Base-by-base conservation (phyloP, 805 yeast species). In the Metschnikowia hibisci region DNA sequence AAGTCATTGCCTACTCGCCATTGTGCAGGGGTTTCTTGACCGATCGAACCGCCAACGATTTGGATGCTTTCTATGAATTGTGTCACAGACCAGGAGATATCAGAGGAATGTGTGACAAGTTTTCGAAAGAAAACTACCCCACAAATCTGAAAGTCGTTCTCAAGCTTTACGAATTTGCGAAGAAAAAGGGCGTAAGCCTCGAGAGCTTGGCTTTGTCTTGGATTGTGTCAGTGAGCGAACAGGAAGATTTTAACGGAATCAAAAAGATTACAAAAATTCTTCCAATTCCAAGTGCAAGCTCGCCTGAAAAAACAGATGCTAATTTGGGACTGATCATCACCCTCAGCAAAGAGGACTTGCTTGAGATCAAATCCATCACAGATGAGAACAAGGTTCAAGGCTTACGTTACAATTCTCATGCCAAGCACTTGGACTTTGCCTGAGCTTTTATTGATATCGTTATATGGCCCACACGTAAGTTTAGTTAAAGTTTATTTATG, bases 1-100 rank as follows among this genome's bases (percentile, higher is more conserved):
- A 93, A 11, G 68, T 87, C 25, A 69, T 87, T 44, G 86, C 89
- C 20, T 89, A 89, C 63, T 84, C 95, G 25, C 96, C 96, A 25
- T 70, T 89, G 43, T 83, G 89, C 8, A 74, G 86, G 55, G 96
- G 96, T 1, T 67, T 82, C 47, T 71, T 89, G 42, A 81, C 91
- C 3, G 95, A 93, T 44, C 48, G 56, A 27, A 63, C 81, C 41
- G 78, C 63, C 20, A 62, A 73, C 5, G 53, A 63, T 15, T 47
- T 57, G 12, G 61, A 64, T 20, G 49, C 50, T 7, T 67, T 58
- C 51, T 53, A 50, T 20, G 54, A 61, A 0, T 39, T 46, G 29
- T 41, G 45, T 32, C 81, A 78, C 42, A 55, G 84, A 29, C 77
- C 81, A 11, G 82, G 77, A 33, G 91, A 84, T 55, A 45, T 80